phyloP scores from a whole-genome alignment of 208 protist genomes.

The Plasmodiophora brassicae region DNA sequence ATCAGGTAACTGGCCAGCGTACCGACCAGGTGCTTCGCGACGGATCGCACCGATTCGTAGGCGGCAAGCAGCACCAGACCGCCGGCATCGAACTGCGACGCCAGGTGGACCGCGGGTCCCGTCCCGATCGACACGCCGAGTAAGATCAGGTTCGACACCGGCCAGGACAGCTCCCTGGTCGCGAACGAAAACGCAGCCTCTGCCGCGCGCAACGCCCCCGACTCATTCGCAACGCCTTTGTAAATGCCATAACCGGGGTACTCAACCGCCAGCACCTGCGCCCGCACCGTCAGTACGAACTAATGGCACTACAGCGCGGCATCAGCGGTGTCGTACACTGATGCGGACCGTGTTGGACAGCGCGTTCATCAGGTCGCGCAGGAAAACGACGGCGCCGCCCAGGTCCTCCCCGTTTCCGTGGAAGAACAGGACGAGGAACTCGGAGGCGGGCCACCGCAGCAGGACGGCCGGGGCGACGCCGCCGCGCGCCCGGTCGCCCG shows the following conservation, averaged over 20 bases:
- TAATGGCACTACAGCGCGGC: too few relatives aligned
- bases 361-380: too few relatives aligned
- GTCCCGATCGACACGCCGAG: background rate
- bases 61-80: too few relatives aligned
- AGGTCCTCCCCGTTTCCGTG: background rate
- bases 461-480: too few relatives aligned
- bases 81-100: too few relatives aligned
- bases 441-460: too few relatives aligned
- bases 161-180: background rate
- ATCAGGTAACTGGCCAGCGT: too few relatives aligned
- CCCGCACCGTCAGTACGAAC: background rate
- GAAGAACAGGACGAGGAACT: background rate
- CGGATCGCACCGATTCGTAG: too few relatives aligned
- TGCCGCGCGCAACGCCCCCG: background rate
- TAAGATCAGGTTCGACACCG: background rate
- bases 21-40: too few relatives aligned
- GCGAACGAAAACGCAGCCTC: background rate
- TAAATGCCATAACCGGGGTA: background rate
- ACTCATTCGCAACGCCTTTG: background rate
- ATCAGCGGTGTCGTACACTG: too few relatives aligned
- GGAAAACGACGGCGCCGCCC: background rate
- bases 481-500: too few relatives aligned
- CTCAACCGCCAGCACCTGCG: background rate
- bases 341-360: too few relatives aligned
- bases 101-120: background rate